Evolutionary conservation across 2,329 filamentous ascomycete genomes (phyloP).

Genomic region (Aspergillus ochraceus): DNA sequence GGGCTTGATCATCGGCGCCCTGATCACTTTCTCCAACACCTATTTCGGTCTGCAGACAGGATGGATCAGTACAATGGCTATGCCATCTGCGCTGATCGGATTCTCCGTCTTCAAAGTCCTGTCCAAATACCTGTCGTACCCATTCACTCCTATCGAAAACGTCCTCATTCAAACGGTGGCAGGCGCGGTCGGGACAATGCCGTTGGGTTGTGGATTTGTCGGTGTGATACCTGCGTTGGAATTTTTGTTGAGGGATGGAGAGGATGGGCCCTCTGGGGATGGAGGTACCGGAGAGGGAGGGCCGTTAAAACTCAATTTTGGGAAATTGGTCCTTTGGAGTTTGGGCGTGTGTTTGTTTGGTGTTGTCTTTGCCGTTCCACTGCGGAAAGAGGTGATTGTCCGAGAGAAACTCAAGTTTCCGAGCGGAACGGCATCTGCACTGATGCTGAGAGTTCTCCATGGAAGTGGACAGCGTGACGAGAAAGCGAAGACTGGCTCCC

Average conservation of each 20-base stretch:
- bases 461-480: constrained; percentile 54
- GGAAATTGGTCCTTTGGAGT: constrained; percentile 85
- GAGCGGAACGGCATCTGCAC: constrained; percentile 89
- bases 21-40: constrained; percentile 96
- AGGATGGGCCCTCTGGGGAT: constrained; percentile 77
- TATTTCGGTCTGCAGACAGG: constrained; percentile 97
- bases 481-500: constrained; percentile 27
- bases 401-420: constrained; percentile 90
- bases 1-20: constrained; percentile 78
- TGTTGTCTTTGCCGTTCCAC: constrained; percentile 90
- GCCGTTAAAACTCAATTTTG: constrained; percentile 68
- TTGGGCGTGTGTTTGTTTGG: constrained; percentile 94
- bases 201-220: constrained; percentile 90
- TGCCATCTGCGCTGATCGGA: constrained; percentile 91
- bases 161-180: constrained; percentile 95
- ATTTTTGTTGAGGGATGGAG: constrained; percentile 74
- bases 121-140: constrained; percentile 68
- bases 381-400: constrained; percentile 89
- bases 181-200: constrained; percentile 94
- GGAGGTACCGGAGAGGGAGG: constrained; percentile 72
- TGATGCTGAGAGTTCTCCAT: constrained; percentile 89
- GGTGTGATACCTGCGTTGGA: constrained; percentile 92
- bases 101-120: constrained; percentile 90
- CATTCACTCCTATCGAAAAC: constrained; percentile 94
- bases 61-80: constrained; percentile 86